Conservation (phyloP, 2,329 filamentous ascomycete species). For the Plenodomus biglobosus region DNA sequence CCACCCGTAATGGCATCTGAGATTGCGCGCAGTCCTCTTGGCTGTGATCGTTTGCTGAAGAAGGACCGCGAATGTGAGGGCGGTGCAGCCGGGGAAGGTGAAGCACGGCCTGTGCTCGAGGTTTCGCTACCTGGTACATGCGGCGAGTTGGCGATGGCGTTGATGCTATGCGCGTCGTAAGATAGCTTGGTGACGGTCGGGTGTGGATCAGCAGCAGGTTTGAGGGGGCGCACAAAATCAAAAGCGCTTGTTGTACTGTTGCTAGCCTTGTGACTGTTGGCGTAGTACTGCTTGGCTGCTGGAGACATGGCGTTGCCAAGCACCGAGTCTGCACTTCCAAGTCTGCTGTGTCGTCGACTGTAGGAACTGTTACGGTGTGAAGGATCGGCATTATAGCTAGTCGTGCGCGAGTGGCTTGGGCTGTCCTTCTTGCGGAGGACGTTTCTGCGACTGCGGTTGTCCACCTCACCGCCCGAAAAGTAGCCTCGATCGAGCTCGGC, state of each 20-base stretch:
- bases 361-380: constrained; percentile 61
- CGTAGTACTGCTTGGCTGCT: constrained; percentile 70
- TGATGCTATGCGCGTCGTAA: constrained; percentile 52
- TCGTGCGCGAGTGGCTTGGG: constrained; percentile 65
- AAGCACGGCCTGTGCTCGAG: constrained; percentile 51
- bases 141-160: constrained; percentile 47
- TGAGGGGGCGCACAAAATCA: constrained; percentile 44
- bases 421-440: constrained; percentile 73
- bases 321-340: constrained; percentile 76
- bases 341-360: constrained; percentile 70
- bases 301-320: constrained; percentile 62
- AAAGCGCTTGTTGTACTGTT: constrained; percentile 53
- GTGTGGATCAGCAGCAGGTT: constrained; percentile 47
- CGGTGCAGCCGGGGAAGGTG: constrained; percentile 44
- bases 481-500: constrained; percentile 81
- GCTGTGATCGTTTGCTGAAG: constrained; percentile 47
- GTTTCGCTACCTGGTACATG: constrained; percentile 50
- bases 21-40: constrained; percentile 77
- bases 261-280: constrained; percentile 43
- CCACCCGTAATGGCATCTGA: constrained; percentile 68
- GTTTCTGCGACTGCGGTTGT: constrained; percentile 70
- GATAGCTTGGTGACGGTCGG: constrained; percentile 61
- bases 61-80: constrained; percentile 38
- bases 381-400: constrained; percentile 66
- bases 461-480: constrained; percentile 85